Evolutionary conservation across 352 stramenopile species (phyloP).

Genomic region (Phytophthora idaei): DNA sequence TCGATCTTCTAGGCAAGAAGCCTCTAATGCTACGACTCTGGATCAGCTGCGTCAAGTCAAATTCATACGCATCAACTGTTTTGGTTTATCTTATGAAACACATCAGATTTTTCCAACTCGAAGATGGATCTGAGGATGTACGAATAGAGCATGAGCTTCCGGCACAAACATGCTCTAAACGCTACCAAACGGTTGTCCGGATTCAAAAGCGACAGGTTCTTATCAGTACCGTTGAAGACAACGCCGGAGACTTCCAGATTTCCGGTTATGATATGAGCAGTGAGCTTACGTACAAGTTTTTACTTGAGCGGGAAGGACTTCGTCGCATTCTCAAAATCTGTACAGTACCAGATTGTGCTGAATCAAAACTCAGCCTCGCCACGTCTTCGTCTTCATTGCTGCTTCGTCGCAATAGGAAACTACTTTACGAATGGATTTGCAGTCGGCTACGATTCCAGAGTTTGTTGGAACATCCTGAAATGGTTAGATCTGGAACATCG

Average conservation of each 20-base stretch:
- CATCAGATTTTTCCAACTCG: constrained; percentile 30
- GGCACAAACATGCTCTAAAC: constrained; percentile 15
- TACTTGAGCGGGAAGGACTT: constrained; percentile 58
- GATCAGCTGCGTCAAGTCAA: constrained; percentile 72
- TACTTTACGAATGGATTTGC: constrained; percentile 63
- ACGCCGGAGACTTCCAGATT: constrained; percentile 51
- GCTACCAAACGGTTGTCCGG: constrained; percentile 36
- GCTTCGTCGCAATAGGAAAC: constrained; percentile 42
- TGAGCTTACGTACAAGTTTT: constrained; percentile 48
- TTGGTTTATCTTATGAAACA: constrained; percentile 54
- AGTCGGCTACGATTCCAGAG: constrained; percentile 61
- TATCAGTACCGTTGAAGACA: constrained; percentile 48
- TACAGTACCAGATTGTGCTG: background rate
- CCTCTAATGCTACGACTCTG: constrained; percentile 64
- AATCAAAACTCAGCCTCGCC: constrained; percentile 14
- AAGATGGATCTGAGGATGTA: constrained; percentile 21
- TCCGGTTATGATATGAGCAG: constrained; percentile 46
- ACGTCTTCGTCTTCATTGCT: constrained; percentile 38
- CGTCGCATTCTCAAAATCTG: constrained; percentile 35
- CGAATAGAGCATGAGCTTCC: constrained; percentile 13
- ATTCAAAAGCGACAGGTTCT: constrained; percentile 56
- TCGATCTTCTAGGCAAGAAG: constrained; percentile 43
- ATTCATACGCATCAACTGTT: constrained; percentile 58
- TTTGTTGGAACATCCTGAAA: constrained; percentile 60
- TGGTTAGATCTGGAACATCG: constrained; percentile 40